phyloP scores from a whole-genome alignment of 2,329 filamentous ascomycete species.

The Colletotrichum euphorbiae region DNA sequence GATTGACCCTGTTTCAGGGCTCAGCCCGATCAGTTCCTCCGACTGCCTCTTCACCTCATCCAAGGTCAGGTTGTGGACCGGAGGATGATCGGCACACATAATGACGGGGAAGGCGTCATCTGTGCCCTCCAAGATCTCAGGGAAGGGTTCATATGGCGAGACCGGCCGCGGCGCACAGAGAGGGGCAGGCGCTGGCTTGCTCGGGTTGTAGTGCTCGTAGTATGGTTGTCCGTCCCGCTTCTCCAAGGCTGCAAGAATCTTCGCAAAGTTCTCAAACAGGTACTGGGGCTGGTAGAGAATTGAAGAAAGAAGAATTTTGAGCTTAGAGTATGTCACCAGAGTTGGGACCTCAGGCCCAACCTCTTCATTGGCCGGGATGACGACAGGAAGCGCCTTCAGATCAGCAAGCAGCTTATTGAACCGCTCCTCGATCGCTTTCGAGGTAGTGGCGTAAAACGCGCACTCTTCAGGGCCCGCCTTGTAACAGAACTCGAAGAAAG shows the following conservation, averaged over 20 bases:
- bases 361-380: slow-evolving; percentile 49
- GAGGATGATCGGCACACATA: slow-evolving; percentile 57
- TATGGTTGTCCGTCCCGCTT: slow-evolving; percentile 58
- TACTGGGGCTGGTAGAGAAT: slow-evolving; percentile 59
- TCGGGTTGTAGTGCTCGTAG: slow-evolving; percentile 46
- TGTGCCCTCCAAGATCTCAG: slow-evolving; percentile 48
- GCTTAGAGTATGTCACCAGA: slow-evolving; percentile 62
- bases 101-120: slow-evolving; percentile 58
- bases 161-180: slow-evolving; percentile 48
- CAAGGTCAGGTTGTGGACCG: slow-evolving; percentile 45
- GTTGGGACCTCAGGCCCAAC: slow-evolving; percentile 56
- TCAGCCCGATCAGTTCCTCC: slow-evolving; percentile 50
- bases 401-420: slow-evolving; percentile 54
- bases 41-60: slow-evolving; percentile 51
- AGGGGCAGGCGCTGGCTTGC: slow-evolving; percentile 34
- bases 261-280: slow-evolving; percentile 56
- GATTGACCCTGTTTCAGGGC: slow-evolving; percentile 56
- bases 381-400: slow-evolving; percentile 57
- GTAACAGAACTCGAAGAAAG: slow-evolving; percentile 66
- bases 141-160: slow-evolving; percentile 47
- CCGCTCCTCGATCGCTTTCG: slow-evolving; percentile 53
- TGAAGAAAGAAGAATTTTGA: slow-evolving; percentile 57
- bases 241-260: slow-evolving; percentile 57
- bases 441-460: slow-evolving; percentile 53
- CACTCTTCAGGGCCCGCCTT: slow-evolving; percentile 62